Base-by-base conservation (phyloP, 805 yeast genomes). In the Barnettozyma salicaria region DNA sequence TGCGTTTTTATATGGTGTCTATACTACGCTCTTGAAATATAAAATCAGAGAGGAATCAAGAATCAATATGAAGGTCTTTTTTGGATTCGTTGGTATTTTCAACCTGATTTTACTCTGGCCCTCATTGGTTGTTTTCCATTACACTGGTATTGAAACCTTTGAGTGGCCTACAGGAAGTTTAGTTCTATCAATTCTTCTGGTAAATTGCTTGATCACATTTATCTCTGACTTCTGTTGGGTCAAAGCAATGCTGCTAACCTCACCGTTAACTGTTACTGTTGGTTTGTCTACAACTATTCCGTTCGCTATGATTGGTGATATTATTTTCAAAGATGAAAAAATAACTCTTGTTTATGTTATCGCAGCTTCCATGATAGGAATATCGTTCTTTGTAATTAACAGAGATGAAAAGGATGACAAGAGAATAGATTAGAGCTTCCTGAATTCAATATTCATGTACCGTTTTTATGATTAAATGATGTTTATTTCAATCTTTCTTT, bases 181-280 rank as follows among this genome's bases (percentile, higher is more conserved):
- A 26, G 75, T 81, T 4, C 63, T 78, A 52, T 40, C 60, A 1
- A 64, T 88, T 3, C 62, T 90, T 6, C 34, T 71, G 0, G 43
- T 76, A 32, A 92, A 92, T 58, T 83, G 89, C 41, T 52, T 75
- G 24, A 77, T 87, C 28, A 87, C 96, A 1, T 80, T 92, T 48
- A 60, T 89, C 12, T 81, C 95, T 27, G 98, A 92, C 57, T 88
- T 81, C 50, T 78, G 94, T 52, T 92, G 98, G 98, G 96, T 95
- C 23, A 77, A 86, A 45, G 95, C 97, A 1, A 92, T 89, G 76
- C 69, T 92, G 22, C 64, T 92, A 53, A 92, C 98, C 1, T 81
- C 92, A 30, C 98, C 98, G 2, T 66, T 92, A 47, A 89, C 96
- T 0, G 97, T 90, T 3, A 92, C 98, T 0, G 95, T 92, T 9